Evolutionary conservation across 1,139 yeast species (phyloP), one percentile per base, ranked within the genome.

Genomic region (Candida sojae): DNA sequence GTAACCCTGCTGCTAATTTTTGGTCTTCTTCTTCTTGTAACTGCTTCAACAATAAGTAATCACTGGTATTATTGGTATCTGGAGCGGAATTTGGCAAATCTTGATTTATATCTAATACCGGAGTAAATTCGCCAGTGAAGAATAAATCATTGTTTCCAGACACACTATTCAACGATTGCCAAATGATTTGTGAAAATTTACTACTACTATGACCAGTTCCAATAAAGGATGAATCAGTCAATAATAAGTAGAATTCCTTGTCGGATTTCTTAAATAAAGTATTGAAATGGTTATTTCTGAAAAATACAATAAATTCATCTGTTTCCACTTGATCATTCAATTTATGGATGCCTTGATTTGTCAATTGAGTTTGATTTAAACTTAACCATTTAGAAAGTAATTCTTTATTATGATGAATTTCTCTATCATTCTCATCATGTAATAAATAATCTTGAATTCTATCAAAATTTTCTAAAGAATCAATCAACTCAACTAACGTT

Each of bases 241-340:
- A 83, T 42, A 91, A 65, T 3, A 82, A 61, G 64, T 82, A 83
- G 49, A 89, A 65, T 57, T 76, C 78, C 46, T 71, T 64, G 53
- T 74, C 65, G 41, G 66, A 62, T 44, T 74, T 73, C 59, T 86
- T 87, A 60, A 79, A 79, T 11, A 90, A 65, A 0, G 96, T 87
- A 50, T 81, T 80, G 65, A 88, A 91, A 64, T 90, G 97, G 64
- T 90, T 89, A 64, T 91, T 91, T 57, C 96, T 74, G 70, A 91
- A 91, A 50, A 91, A 78, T 0, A 91, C 82, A 1, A 83, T 76
- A 52, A 86, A 74, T 39, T 70, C 69, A 44, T 68, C 71, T 5
- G 56, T 48, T 1, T 50, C 52, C 32, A 83, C 67, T 23, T 76
- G 74, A 11, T 73, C 67, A 44, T 72, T 63, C 43, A 88, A 63